Evolutionary conservation across 306 rosid genomes (phyloP).

Genomic region (Cicer bijugum): DNA sequence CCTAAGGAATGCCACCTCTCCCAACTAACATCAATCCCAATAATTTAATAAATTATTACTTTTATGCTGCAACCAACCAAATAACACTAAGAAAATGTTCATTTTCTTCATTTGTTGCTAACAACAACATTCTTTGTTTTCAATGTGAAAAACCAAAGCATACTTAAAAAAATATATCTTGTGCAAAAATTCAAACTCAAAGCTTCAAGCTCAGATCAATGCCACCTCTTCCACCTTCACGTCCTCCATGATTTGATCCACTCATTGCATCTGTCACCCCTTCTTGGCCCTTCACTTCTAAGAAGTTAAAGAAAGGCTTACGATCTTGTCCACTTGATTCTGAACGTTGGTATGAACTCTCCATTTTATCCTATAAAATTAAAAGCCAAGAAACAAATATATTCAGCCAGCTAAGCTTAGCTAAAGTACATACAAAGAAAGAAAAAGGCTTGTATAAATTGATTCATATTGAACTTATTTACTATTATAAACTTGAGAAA

Average conservation of each 20-base stretch:
- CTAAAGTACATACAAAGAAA: background rate
- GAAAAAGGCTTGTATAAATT: too few species aligned
- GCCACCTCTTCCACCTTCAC: conserved; percentile 44
- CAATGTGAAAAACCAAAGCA: background rate
- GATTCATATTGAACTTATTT: too few species aligned
- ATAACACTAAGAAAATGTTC: background rate
- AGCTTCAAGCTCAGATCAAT: conserved; percentile 66
- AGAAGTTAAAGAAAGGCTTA: conserved; percentile 51
- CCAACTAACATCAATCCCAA: background rate
- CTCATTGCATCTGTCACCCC: conserved; percentile 19
- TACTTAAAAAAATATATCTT: background rate
- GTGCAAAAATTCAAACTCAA: conserved; percentile 29
- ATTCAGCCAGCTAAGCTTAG: background rate
- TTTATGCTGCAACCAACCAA: background rate
- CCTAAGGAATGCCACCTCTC: background rate
- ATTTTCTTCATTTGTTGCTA: conserved; percentile 7
- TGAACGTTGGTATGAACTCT: conserved; percentile 27
- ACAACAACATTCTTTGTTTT: conserved; percentile 8
- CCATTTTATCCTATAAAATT: conserved; percentile 45
- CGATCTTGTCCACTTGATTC: conserved; percentile 40
- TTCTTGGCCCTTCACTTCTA: conserved; percentile 43
- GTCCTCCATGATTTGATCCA: conserved; percentile 38
- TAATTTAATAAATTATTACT: background rate
- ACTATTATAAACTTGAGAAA: too few species aligned
- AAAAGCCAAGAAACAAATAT: background rate